Percentiles rank a stretch among this genome's conserved stretches.
phyloP scores from a whole-genome alignment of 768 basidiomycete species.

The Omphalotus guepiniiformis region DNA sequence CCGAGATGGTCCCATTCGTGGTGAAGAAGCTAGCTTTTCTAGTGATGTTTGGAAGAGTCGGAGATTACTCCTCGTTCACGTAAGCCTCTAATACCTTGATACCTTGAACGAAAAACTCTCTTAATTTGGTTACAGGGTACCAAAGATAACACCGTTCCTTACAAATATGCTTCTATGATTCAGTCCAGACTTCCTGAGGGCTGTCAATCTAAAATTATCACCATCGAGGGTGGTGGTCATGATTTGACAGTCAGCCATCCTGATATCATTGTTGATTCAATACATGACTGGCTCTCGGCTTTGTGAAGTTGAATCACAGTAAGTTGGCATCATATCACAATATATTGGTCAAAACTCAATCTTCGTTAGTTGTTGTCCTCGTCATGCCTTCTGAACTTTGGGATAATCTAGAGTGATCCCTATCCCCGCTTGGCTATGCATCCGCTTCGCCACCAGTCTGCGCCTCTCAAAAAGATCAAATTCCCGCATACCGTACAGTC shows the following conservation, averaged over 20 bases:
- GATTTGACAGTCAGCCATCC: constrained; percentile 45
- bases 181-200: constrained; percentile 36
- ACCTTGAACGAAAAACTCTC: background rate
- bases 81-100: constrained; percentile 23
- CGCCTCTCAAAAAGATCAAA: no score
- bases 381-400: no score
- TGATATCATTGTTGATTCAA: constrained; percentile 7
- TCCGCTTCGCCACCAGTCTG: no score
- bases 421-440: no score
- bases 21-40: constrained; percentile 50
- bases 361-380: no score
- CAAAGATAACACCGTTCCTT: constrained; percentile 50
- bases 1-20: constrained; percentile 68
- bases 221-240: constrained; percentile 49
- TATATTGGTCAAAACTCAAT: no score
- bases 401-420: no score
- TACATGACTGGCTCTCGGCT: constrained; percentile 1
- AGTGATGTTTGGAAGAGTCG: constrained; percentile 43
- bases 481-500: no score
- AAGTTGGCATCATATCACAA: no score
- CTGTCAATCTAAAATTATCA: constrained; percentile 37
- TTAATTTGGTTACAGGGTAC: constrained; percentile 41
- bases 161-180: constrained; percentile 48
- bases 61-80: constrained; percentile 62
- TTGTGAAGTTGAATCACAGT: no score